Evolutionary conservation across 148 eudicot species (phyloP), one percentile per base, ranked within the genome.

Genomic region (Silene uniflora): DNA sequence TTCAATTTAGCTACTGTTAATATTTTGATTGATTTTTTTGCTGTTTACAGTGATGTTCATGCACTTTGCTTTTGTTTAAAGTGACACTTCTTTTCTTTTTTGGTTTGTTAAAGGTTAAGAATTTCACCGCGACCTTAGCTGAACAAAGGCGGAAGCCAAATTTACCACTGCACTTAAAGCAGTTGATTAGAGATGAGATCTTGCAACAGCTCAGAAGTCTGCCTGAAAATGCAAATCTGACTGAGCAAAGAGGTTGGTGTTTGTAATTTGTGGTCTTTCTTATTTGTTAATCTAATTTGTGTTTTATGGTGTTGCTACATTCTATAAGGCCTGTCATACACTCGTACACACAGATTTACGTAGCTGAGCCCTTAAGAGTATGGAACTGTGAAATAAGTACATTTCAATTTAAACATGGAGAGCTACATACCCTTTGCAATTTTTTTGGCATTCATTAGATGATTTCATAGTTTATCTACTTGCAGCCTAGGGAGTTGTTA

Each of bases 171-270:
- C 86, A 79, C 71, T 62, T 90, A 79, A 91, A 86, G 72, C 88
- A 83, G 72, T 83, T 85, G 88, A 70, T 93, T 61, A 77, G 81
- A 62, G 86, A 83, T 73, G 95, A 87, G 73, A 83, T 93, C 66
- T 54, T 88, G 66, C 79, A 71, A 75, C 82, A 77, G 71, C 82
- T 93, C 77, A 88, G 83, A 83, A 62, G 80, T 58, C 81, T 89
- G 83, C 82, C 83, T 69, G 82, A 75, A 67, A 72, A 74, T 72
- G 87, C 89, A 71, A 86, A 83, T 82, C 56, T 76, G 16, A 91
- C 83, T 62, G 81, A 77, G 78, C 93, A 88, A 80, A 83, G 84
- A 83, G 98, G 97, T 92, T 49, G 54, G 87, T 88, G 35, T 69
- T 84, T 88, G 19, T 69, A 32, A 46, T 73, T 83, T 32, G 23